phyloP scores from a whole-genome alignment of 306 rosid species.

The Cicer bijugum region DNA sequence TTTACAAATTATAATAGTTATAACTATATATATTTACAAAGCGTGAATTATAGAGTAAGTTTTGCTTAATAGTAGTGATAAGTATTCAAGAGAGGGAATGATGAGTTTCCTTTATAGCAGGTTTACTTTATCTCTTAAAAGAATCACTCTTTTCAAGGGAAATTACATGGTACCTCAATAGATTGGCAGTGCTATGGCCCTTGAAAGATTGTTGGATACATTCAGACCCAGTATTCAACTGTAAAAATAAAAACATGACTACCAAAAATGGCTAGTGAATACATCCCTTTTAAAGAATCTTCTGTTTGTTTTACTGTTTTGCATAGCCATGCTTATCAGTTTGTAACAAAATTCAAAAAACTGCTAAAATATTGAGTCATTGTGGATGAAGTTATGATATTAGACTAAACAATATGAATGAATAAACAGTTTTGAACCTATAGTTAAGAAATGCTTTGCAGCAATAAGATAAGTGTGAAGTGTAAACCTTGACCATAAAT shows the following conservation, averaged over 20 bases:
- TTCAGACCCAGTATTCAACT: neutral
- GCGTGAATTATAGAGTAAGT: too few relatives aligned
- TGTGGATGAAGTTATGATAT: neutral
- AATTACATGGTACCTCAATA: neutral
- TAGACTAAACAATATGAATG: conserved; percentile 17
- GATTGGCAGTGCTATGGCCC: neutral
- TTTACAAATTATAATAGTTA: too few relatives aligned
- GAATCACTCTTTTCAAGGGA: neutral
- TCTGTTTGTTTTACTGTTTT: neutral
- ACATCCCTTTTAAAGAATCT: conserved; percentile 8
- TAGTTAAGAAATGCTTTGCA: conserved; percentile 26
- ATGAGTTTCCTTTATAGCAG: neutral
- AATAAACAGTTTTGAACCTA: conserved; percentile 20
- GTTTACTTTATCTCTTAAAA: conserved; percentile 1
- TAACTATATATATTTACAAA: too few relatives aligned
- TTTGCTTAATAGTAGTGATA: neutral
- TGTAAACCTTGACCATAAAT: conserved; percentile 34
- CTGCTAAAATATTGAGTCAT: neutral
- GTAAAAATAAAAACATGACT: neutral
- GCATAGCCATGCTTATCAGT: too few relatives aligned
- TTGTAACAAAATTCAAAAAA: neutral
- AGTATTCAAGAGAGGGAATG: neutral
- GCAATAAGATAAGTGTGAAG: conserved; percentile 28
- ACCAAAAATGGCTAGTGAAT: neutral
- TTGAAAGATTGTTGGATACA: conserved; percentile 17